Base-by-base conservation (phyloP, 2,329 filamentous ascomycete genomes). In the Sclerotinia glacialis region DNA sequence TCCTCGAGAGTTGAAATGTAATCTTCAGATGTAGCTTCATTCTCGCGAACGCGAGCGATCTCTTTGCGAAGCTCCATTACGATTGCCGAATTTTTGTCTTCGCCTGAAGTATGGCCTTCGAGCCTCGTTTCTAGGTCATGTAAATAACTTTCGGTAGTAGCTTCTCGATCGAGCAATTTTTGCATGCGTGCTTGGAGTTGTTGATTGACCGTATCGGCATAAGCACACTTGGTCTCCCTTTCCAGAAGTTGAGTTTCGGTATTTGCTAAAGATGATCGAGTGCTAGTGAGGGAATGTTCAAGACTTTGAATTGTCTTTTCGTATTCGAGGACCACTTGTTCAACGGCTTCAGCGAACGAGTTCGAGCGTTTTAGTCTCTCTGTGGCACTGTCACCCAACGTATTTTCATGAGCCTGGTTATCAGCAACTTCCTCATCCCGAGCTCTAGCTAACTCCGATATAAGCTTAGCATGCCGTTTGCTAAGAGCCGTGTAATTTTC, bases 1-100 rank as follows among this genome's bases (percentile, higher is more conserved):
- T 98, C 95, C 77, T 99, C 95, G 14, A 99, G 82, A 0, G 93
- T 98, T 0, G 94, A 96, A 64, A 99, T 98, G 77, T 99, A 99
- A 71, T 98, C 95, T 77, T 99, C 95, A 72, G 89, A 93, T 49
- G 90, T 89, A 4, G 89, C 86, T 79, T 99, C 95, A 72, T 93
- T 97, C 74, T 97, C 95, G 59, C 93, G 88, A 21, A 93, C 86
- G 52, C 94, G 89, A 31, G 89, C 83, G 68, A 99, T 89, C 79
- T 99, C 95, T 76, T 96, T 97, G 61, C 93, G 91, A 64, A 99
- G 82, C 76, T 98, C 93, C 61, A 87, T 81, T 67, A 98, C 89
- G 64, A 97, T 89, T 18, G 90, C 88, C 8, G 91, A 87, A 72
- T 95, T 96, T 81, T 93, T 95, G 78, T 98, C 95, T 75, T 97